Percentiles rank a stretch among this genome's conserved stretches.
Conservation (phyloP, 2,329 filamentous ascomycete species). For the Epichloe gansuensis region DNA sequence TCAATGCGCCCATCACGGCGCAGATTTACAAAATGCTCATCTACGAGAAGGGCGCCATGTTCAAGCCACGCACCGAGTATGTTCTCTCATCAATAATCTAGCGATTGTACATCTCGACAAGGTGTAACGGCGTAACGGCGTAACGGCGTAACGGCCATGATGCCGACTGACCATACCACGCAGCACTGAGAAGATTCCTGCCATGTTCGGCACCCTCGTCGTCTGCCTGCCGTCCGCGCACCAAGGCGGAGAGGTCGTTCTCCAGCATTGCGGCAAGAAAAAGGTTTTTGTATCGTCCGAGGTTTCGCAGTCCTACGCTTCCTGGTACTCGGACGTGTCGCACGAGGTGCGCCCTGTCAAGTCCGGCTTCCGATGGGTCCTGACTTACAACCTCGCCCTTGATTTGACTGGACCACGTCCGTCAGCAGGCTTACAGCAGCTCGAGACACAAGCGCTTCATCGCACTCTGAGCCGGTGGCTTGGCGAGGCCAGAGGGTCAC, state of each 20-base stretch:
- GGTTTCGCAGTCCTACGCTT: constrained; percentile 11
- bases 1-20: constrained; percentile 17
- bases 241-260: constrained; percentile 30
- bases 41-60: constrained; percentile 37
- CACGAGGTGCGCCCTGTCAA: constrained; percentile 36
- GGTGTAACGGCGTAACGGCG: background rate
- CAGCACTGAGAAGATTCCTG: constrained; percentile 30
- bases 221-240: constrained; percentile 35
- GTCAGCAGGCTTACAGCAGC: constrained; percentile 8
- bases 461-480: constrained; percentile 17
- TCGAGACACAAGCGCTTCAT: constrained; percentile 8
- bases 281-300: constrained; percentile 19
- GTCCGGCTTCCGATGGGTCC: constrained; percentile 34
- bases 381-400: constrained; percentile 38
- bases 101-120: too few relatives aligned
- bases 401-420: constrained; percentile 9
- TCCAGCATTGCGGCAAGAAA: constrained; percentile 23
- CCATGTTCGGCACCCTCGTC: constrained; percentile 38
- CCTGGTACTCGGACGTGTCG: constrained; percentile 38
- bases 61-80: constrained; percentile 31
- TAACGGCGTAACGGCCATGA: background rate
- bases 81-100: background rate
- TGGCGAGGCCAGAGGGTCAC: background rate
- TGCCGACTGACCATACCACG: background rate
- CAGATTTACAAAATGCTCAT: constrained; percentile 35